Evolutionary conservation across 2,329 filamentous ascomycete species (phyloP).

Genomic region (Cladophialophora exuberans): DNA sequence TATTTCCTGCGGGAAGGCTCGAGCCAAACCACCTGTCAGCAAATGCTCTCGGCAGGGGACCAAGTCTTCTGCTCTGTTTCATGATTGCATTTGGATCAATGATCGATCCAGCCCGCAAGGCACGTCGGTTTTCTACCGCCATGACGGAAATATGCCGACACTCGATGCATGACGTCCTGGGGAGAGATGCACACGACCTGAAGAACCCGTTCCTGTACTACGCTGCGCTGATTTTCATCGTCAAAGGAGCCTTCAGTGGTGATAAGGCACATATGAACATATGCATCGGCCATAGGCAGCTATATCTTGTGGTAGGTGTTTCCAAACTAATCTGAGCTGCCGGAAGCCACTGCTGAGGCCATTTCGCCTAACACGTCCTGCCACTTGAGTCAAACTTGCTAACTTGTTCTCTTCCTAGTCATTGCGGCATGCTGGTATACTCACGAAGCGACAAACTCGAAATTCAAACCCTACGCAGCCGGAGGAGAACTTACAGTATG

Average conservation of each 20-base stretch:
- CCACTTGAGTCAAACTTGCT: neutral
- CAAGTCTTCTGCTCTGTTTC: slow-evolving; percentile 1
- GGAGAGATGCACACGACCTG: neutral
- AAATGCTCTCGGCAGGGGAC: neutral
- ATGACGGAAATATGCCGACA: slow-evolving; percentile 6
- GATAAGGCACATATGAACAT: slow-evolving; percentile 7
- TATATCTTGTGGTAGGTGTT: slow-evolving; percentile 1
- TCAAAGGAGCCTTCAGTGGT: slow-evolving; percentile 4
- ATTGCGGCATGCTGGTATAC: neutral
- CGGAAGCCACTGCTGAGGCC: neutral
- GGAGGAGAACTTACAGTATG: neutral
- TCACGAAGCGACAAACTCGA: neutral
- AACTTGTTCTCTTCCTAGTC: neutral
- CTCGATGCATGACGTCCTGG: neutral
- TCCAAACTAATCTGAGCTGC: neutral
- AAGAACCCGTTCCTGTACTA: neutral
- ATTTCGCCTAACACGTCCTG: neutral
- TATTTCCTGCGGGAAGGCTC: neutral
- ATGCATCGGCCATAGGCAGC: neutral
- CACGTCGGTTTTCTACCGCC: neutral
- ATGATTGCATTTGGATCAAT: slow-evolving; percentile 12
- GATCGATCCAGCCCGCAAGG: slow-evolving; percentile 6
- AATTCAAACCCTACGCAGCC: neutral
- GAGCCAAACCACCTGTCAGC: slow-evolving; percentile 1
- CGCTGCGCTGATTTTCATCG: neutral